Conservation (phyloP, 208 protist species). For the Leishmania tarentolae region DNA sequence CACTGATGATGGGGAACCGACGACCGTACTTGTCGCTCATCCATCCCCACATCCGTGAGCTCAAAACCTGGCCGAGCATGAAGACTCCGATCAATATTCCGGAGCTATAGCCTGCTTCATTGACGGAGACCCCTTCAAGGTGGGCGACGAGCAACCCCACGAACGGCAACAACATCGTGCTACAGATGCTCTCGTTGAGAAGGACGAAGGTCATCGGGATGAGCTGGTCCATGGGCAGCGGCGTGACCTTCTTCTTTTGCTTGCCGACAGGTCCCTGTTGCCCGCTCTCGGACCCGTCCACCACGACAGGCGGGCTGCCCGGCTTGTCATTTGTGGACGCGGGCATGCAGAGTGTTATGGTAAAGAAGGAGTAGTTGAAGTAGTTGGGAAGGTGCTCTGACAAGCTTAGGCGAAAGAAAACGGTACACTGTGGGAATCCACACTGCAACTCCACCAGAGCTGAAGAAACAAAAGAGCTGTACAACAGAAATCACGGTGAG, state of each 20-base stretch:
- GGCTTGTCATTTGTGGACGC: neutral
- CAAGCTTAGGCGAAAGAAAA: neutral
- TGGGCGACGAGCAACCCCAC: slow-evolving; percentile 63
- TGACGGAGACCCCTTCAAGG: slow-evolving; percentile 29
- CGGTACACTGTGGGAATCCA: neutral
- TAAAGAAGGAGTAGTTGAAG: neutral
- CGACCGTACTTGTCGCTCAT: slow-evolving; percentile 71
- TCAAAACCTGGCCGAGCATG: slow-evolving; percentile 67
- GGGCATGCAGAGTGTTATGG: neutral
- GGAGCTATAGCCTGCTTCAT: slow-evolving; percentile 60
- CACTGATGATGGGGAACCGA: slow-evolving; percentile 48
- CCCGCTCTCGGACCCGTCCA: too few relatives aligned
- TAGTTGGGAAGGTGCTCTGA: neutral
- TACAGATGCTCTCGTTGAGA: slow-evolving; percentile 63
- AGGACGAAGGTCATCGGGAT: slow-evolving; percentile 60
- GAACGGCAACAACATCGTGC: slow-evolving; percentile 68
- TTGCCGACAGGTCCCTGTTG: neutral
- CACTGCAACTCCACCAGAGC: neutral
- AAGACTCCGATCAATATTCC: slow-evolving; percentile 60
- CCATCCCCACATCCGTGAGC: slow-evolving; percentile 54
- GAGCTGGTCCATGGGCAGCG: slow-evolving; percentile 64
- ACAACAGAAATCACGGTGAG: neutral
- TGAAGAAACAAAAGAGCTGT: neutral
- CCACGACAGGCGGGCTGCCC: neutral
- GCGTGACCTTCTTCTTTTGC: slow-evolving; percentile 24